phyloP scores from a whole-genome alignment of 179 eudicot species.

The Silene vulgaris region DNA sequence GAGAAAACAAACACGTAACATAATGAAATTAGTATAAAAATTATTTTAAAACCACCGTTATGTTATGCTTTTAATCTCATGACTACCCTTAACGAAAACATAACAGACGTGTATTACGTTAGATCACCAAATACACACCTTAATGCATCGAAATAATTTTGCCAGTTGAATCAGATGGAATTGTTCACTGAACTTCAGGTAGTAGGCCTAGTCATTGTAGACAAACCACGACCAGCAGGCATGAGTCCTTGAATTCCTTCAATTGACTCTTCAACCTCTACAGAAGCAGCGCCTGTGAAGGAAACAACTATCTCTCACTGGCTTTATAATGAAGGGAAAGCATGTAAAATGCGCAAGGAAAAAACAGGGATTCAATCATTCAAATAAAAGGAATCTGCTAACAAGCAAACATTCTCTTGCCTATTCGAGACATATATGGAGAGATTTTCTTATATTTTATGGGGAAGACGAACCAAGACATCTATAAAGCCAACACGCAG shows the following conservation, averaged over 20 bases:
- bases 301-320: not conserved
- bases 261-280: slow-evolving; percentile 51
- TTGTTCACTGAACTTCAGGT: slow-evolving; percentile 34
- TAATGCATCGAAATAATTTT: not conserved
- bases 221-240: slow-evolving; percentile 79
- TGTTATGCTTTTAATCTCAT: no score
- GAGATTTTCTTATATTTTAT: no score
- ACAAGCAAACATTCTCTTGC: no score
- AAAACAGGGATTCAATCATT: not conserved
- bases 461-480: no score
- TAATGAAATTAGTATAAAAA: no score
- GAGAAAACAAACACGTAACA: no score
- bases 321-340: not conserved
- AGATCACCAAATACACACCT: slow-evolving; percentile 4
- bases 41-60: no score
- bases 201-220: slow-evolving; percentile 90
- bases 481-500: no score
- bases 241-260: slow-evolving; percentile 56
- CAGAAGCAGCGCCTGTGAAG: slow-evolving; percentile 30
- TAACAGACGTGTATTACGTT: no score
- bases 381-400: no score
- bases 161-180: slow-evolving; percentile 13
- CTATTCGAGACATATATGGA: no score
- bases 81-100: no score
- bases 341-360: slow-evolving; percentile 1